Base-by-base conservation (phyloP, 1,284 basidiomycete species). In the Fomitopsis palustris region DNA sequence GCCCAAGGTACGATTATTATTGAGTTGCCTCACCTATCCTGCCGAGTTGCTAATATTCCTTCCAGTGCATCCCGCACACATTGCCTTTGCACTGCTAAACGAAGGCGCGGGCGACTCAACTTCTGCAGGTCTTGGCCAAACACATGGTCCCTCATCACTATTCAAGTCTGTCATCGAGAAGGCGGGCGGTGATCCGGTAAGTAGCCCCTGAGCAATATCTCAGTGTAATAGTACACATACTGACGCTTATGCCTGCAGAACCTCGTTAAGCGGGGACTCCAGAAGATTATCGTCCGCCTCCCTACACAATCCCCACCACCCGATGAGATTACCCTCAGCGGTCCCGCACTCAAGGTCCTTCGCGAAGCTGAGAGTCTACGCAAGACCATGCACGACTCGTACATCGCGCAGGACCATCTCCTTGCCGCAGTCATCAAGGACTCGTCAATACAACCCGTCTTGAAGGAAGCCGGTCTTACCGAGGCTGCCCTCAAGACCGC, bases 381-480 rank as follows among this genome's bases (percentile, higher is more conserved):
- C 70, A 94, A 94, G 74, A 90, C 86, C 9, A 92, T 92, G 90
- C 91, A 94, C 71, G 96, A 98, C 74, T 87, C 90, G 6, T 98
- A 90, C 74, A 91, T 98, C 61, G 95, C 96, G 0, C 91, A 97
- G 72, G 96, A 98, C 66, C 80, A 87, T 69, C 72, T 92, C 19
- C 70, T 87, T 31, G 77, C 89, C 49, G 93, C 92, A 1, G 81
- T 95, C 53, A 70, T 93, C 62, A 87, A 92, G 64, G 92, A 95
- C 63, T 60, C 84, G 1, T 81, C 82, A 2, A 84, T 96, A 61
- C 70, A 80, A 9, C 71, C 79, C 35, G 72, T 92, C 8, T 75
- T 96, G 64, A 94, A 93, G 71, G 92, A 94, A 62, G 81, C 84
- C 4, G 81, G 82, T 16, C 79, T 95, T 12, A 93, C 85, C 0